phyloP scores from a whole-genome alignment of 176 grass and related monocot genomes.

The Cocos nucifera region DNA sequence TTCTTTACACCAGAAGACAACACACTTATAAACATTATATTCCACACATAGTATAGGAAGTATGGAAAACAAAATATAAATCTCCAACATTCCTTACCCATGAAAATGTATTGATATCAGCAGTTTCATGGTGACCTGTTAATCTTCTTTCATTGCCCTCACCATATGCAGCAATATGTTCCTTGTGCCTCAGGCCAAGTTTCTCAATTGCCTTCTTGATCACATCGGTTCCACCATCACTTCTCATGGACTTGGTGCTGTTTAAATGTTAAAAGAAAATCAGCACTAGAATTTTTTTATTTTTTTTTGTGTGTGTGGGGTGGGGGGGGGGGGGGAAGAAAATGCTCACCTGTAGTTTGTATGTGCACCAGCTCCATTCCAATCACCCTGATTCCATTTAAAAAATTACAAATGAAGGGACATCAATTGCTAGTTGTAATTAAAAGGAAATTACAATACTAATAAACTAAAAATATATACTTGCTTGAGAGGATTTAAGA shows the following conservation, averaged over 20 bases:
- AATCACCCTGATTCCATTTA: not conserved
- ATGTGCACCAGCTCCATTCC: slow-evolving; percentile 17
- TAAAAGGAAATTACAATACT: not conserved
- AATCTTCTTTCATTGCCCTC: slow-evolving; percentile 6
- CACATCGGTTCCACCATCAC: slow-evolving; percentile 6
- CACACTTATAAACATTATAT: too few relatives aligned
- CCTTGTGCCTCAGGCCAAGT: slow-evolving; percentile 1
- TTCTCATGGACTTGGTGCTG: slow-evolving; percentile 17
- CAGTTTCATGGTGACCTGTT: slow-evolving; percentile 9
- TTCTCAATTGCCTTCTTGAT: slow-evolving; percentile 11
- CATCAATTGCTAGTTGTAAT: not conserved
- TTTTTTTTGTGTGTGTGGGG: too few relatives aligned
- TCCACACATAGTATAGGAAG: too few relatives aligned
- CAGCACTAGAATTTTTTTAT: too few relatives aligned
- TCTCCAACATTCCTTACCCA: not conserved
- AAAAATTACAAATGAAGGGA: not conserved
- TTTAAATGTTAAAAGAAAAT: not conserved
- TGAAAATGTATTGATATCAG: slow-evolving; percentile 6
- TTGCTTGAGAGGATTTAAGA: too few relatives aligned
- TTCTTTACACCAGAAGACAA: too few relatives aligned
- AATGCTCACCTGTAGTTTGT: slow-evolving; percentile 5
- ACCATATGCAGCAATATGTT: slow-evolving; percentile 13
- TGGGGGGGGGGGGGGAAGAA: too few relatives aligned
- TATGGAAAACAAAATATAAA: too few relatives aligned
- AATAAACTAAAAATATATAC: not conserved